Evolutionary conservation across 1,284 basidiomycete genomes (phyloP), one percentile per base, ranked within the genome.

Genomic region (Rhodotorula mucilaginosa): DNA sequence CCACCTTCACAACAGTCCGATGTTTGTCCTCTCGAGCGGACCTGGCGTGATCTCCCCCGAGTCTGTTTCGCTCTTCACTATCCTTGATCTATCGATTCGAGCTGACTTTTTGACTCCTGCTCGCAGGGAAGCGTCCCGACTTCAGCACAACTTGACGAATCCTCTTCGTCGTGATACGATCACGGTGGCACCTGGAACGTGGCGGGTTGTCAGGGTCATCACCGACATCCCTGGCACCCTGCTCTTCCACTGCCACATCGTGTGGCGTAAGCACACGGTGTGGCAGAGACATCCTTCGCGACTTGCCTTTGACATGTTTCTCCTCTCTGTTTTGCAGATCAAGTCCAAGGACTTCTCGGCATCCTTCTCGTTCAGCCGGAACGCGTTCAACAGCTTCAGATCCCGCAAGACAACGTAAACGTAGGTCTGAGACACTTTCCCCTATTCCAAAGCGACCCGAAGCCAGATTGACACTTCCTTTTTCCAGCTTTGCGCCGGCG

Each of bases 131-230:
- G 74, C 78, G 62, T n/a, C 56, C 34, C 58, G 23, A 23, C n/a
- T 69, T 26, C 54, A 4, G 18, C 69, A 80, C 48, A 79, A 80
- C 61, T 72, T 79, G 12, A 69, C 52, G 16, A 82, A 81, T 66
- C 82, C 82, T 12, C 68, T 82, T 21, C 78, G 82, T 26, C 76
- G 82, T 48, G 82, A 83, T 67, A 80, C 79, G n/a, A 63, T 82
- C 34, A 71, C 78, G n/a, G 77, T 83, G 13, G 66, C 75, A 6
- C 75, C 76, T 63, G 70, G 58, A 58, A 63, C 58, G 1, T 79
- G 75, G 67, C 77, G 76, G 6, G 74, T 82, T 48, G 49, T 81
- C 0, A 74, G 81, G 18, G 65, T 78, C 52, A 80, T 65, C 16
- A 39, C 62, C 4, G 64, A 68, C 23, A 58, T 65, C 3, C 47